Evolutionary conservation across 805 yeast species (phyloP), one percentile per base, ranked within the genome.

Genomic region (Yarrowia deformans): DNA sequence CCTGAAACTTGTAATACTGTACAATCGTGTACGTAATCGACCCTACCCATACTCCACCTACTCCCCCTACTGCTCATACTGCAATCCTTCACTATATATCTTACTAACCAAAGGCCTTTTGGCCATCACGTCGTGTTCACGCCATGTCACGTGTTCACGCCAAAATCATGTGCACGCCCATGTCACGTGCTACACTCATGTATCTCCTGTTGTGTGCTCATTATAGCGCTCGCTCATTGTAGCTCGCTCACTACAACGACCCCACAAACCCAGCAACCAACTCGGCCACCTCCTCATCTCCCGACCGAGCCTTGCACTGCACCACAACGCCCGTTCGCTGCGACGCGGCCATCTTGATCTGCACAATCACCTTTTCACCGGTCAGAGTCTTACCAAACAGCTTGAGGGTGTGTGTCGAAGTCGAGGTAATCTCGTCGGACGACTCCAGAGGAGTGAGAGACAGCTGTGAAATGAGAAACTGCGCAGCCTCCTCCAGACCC

Each of bases 371-470:
- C 72, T 79, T 81, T 72, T 74, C 87, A 76, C 81, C 89, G 79
- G 52, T 79, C 70, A 81, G 78, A 73, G 91, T 87, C 81, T 90
- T 90, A 76, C 97, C 98, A 75, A 84, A 90, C 74, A 93, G 81
- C 81, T 92, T 93, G 80, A 95, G 83, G 13, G 86, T 82, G 77
- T 93, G 98, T 56, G 86, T 83, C 23, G 84, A 75, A 8, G 81
- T 78, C 46, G 86, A 84, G 29, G 90, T 91, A 69, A 79, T 78
- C 56, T 48, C 45, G 72, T 90, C 95, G 3, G 90, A 82, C 50
- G 89, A 89, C 72, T 90, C 97, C 75, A 91, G 81, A 42, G 97
- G 88, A 81, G 85, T 80, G 84, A 90, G 84, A 48, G 88, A 84
- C 72, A 92, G 84, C 39, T 80, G 79, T 46, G 77, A 76, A 68